phyloP scores from a whole-genome alignment of 2,329 filamentous ascomycete genomes.

The Arthroderma sp. region DNA sequence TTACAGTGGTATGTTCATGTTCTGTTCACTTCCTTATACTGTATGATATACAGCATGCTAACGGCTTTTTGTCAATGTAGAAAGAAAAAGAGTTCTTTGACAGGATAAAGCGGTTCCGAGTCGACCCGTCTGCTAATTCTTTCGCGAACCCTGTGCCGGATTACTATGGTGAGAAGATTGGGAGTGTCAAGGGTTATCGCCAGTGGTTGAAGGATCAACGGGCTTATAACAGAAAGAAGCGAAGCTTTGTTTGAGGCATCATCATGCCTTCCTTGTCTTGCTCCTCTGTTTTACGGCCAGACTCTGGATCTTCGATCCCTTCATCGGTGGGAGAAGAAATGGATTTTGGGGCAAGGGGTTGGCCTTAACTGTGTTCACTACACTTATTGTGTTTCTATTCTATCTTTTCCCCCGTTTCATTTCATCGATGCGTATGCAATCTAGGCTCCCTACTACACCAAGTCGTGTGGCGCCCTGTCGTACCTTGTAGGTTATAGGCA shows the following conservation, averaged over 20 bases:
- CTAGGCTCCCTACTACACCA: too few relatives aligned
- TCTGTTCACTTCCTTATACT: neutral
- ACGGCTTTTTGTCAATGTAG: constrained; percentile 25
- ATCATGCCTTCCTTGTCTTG: too few relatives aligned
- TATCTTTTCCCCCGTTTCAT: too few relatives aligned
- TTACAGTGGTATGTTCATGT: constrained; percentile 47
- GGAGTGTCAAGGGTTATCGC: constrained; percentile 78
- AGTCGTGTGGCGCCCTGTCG: too few relatives aligned
- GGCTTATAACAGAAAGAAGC: constrained; percentile 85
- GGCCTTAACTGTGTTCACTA: too few relatives aligned
- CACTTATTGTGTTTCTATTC: too few relatives aligned
- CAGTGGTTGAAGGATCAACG: constrained; percentile 96
- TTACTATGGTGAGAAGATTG: constrained; percentile 98
- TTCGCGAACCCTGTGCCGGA: constrained; percentile 89
- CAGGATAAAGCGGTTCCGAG: constrained; percentile 79
- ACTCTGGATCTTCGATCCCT: neutral
- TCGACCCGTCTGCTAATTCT: constrained; percentile 79
- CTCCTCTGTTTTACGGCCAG: too few relatives aligned
- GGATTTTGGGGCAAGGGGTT: too few relatives aligned
- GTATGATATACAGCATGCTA: neutral
- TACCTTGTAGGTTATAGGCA: too few relatives aligned
- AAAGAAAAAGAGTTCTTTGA: constrained; percentile 94
- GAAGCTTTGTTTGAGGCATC: constrained; percentile 21
- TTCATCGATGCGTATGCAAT: too few relatives aligned
- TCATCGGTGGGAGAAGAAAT: neutral